phyloP scores from a whole-genome alignment of 2,329 filamentous ascomycete species.

The Xylariaceae sp. region DNA sequence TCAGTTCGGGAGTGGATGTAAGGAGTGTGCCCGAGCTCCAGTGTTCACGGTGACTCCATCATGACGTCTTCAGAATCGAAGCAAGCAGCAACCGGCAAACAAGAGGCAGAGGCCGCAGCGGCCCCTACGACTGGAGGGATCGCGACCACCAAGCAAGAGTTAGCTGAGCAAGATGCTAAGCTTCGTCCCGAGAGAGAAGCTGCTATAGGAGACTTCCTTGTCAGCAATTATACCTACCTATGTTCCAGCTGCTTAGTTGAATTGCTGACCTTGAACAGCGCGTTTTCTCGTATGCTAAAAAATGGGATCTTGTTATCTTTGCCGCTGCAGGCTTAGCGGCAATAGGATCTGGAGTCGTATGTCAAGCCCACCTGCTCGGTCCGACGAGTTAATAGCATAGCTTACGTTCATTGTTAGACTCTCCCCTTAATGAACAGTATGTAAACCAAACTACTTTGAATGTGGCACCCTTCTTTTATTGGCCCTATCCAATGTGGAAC shows the following conservation, averaged over 20 bases:
- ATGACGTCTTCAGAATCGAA: constrained; percentile 22
- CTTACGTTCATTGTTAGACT: constrained; percentile 36
- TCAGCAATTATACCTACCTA: constrained; percentile 17
- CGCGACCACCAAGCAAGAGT: constrained; percentile 25
- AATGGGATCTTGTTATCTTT: constrained; percentile 50
- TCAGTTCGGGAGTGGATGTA: no score
- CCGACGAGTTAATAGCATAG: neutral
- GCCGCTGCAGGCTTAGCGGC: constrained; percentile 46
- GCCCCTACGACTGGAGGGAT: constrained; percentile 5
- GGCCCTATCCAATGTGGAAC: no score
- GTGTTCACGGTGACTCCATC: neutral
- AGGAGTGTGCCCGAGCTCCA: no score
- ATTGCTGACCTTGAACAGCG: constrained; percentile 35
- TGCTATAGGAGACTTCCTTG: constrained; percentile 43
- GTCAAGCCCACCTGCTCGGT: constrained; percentile 11
- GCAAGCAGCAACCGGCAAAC: neutral
- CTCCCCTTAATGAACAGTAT: constrained; percentile 55
- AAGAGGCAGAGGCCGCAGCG: constrained; percentile 3
- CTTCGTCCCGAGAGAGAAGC: constrained; percentile 45
- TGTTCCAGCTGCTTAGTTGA: neutral
- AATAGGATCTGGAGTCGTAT: constrained; percentile 47
- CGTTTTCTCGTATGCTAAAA: constrained; percentile 53
- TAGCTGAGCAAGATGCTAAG: constrained; percentile 34
- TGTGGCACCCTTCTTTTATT: no score
- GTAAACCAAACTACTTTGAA: no score